phyloP scores from a whole-genome alignment of 2,329 filamentous ascomycete genomes.

The Ceratocystis huliohia region DNA sequence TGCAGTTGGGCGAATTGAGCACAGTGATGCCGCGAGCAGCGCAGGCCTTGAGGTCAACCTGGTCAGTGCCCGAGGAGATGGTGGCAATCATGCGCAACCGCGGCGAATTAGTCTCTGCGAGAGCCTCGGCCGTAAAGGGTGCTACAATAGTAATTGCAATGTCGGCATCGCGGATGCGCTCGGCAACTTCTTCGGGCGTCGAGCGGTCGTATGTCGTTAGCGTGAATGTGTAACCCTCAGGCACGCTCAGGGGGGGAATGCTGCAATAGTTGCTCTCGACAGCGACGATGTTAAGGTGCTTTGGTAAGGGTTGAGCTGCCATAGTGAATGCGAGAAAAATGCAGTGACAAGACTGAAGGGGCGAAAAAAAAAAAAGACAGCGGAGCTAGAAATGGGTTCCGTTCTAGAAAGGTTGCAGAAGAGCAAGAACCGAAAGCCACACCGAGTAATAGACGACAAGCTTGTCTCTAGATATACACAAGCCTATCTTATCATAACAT shows the following conservation, averaged over 20 bases:
- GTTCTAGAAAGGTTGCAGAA: not conserved
- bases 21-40: conserved; percentile 65
- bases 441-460: not conserved
- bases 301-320: conserved; percentile 5
- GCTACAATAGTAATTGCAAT: conserved; percentile 25
- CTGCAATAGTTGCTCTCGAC: conserved; percentile 17
- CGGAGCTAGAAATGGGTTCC: no score
- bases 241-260: conserved; percentile 18
- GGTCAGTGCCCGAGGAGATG: conserved; percentile 57
- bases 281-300: conserved; percentile 19
- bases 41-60: conserved; percentile 62
- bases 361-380: no score
- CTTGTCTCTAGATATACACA: not conserved
- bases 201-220: conserved; percentile 15
- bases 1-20: conserved; percentile 66
- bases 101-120: conserved; percentile 20
- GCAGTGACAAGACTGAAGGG: not conserved
- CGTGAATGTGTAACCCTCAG: conserved; percentile 14
- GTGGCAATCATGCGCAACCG: conserved; percentile 23
- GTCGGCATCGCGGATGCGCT: conserved; percentile 24
- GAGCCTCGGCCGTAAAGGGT: conserved; percentile 21
- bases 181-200: not conserved
- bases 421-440: not conserved
- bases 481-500: not conserved
- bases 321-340: not conserved